These are phyloP conservation scores for Emmonsiellopsis sp. DNA, from an alignment of 2,329 filamentous ascomycete genomes.

Conservation along the genomic window DNA sequence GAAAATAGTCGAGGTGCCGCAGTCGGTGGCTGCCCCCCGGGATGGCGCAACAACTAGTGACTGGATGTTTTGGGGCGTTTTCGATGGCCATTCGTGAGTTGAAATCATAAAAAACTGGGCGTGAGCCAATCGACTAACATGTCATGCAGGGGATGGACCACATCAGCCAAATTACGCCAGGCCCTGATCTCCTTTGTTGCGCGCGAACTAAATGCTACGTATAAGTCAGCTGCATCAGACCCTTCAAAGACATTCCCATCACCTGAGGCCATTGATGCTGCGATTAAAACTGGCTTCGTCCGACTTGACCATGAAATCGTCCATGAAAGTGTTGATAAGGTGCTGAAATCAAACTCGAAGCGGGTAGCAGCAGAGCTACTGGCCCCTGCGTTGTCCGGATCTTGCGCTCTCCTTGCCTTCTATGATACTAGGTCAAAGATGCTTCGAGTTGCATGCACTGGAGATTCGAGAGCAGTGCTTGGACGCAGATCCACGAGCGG, in stretches of 20 bases:
- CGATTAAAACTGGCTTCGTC: slow-evolving; percentile 86
- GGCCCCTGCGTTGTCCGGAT: slow-evolving; percentile 89
- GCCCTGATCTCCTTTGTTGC: slow-evolving; percentile 87
- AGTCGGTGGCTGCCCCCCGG: slow-evolving; percentile 45
- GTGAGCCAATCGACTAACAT: slow-evolving; percentile 9
- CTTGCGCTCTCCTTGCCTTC: slow-evolving; percentile 90
- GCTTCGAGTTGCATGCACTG: slow-evolving; percentile 87
- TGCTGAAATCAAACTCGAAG: slow-evolving; percentile 80
- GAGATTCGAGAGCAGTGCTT: slow-evolving; percentile 89
- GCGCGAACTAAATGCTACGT: slow-evolving; percentile 83
- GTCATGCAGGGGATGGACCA: slow-evolving; percentile 75
- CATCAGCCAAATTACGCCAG: slow-evolving; percentile 89
- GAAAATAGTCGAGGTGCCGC: slow-evolving; percentile 87
- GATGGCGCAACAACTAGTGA: slow-evolving; percentile 57
- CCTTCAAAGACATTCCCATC: slow-evolving; percentile 54
- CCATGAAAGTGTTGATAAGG: slow-evolving; percentile 82
- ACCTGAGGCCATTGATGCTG: slow-evolving; percentile 72
- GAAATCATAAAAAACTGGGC: neutral
- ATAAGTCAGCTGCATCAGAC: slow-evolving; percentile 60
- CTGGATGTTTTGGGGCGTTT: slow-evolving; percentile 99
- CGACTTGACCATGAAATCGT: slow-evolving; percentile 90
- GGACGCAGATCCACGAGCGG: slow-evolving; percentile 67
- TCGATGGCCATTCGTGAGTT: slow-evolving; percentile 85
- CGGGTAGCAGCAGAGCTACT: slow-evolving; percentile 84
- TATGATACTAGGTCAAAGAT: slow-evolving; percentile 84